These are phyloP conservation scores for Tillandsia fasciculata DNA, from an alignment of 176 grass and related monocot species.

Conservation along the genomic window DNA sequence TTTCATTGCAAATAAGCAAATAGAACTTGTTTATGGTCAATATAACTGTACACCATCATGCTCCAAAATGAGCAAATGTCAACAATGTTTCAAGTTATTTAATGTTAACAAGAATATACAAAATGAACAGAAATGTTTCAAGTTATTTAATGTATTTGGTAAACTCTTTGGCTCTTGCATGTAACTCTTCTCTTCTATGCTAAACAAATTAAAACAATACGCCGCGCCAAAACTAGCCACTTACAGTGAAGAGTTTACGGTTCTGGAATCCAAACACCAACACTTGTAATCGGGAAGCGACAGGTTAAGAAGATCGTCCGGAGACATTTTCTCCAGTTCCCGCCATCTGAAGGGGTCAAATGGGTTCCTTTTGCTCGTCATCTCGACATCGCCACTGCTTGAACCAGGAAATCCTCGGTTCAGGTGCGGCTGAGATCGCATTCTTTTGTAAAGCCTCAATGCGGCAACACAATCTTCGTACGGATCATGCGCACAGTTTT, in stretches of 20 bases:
- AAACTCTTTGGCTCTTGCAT: too few relatives aligned
- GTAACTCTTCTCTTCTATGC: too few relatives aligned
- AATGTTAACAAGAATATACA: too few relatives aligned
- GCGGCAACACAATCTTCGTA: conserved; percentile 62
- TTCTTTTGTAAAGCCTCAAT: conserved; percentile 50
- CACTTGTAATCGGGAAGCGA: conserved; percentile 50
- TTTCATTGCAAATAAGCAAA: too few relatives aligned
- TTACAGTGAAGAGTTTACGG: not conserved
- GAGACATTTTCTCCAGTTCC: conserved; percentile 53
- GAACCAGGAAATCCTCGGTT: not conserved
- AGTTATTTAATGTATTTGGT: too few relatives aligned
- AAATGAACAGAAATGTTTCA: too few relatives aligned
- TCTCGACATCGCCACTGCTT: not conserved
- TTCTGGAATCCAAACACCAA: conserved; percentile 53
- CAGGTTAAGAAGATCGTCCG: conserved; percentile 39
- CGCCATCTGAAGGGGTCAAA: conserved; percentile 38
- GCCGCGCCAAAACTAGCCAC: too few relatives aligned
- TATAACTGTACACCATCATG: too few relatives aligned
- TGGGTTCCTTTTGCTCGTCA: conserved; percentile 6
- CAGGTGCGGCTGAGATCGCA: conserved; percentile 29
- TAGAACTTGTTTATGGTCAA: too few relatives aligned
- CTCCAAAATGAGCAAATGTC: too few relatives aligned
- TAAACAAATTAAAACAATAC: too few relatives aligned
- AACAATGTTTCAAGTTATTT: too few relatives aligned
- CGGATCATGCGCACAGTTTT: conserved; percentile 36